Conservation (phyloP, 371 early-diverging fungal genomes). For the Amoeboaphelidium protococcarum region DNA sequence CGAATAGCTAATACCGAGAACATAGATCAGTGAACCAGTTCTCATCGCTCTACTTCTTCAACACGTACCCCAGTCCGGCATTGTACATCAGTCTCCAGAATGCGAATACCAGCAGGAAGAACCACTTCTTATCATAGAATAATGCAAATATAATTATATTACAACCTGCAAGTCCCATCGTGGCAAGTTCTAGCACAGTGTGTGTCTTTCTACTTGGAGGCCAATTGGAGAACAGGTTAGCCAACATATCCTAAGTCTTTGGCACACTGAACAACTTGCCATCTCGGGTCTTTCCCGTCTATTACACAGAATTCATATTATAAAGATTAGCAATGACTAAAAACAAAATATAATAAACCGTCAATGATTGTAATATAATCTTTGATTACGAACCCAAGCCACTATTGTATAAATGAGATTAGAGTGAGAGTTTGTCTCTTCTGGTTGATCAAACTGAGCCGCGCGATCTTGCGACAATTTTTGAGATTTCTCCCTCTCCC, state of each 20-base stretch:
- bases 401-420: no score
- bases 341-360: no score
- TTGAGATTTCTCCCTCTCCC: no score
- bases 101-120: slow-evolving; percentile 39
- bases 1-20: slow-evolving; percentile 4
- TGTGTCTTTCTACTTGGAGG: slow-evolving; percentile 21
- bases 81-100: slow-evolving; percentile 73
- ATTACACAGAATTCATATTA: no score
- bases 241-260: slow-evolving; percentile 7
- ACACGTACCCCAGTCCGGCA: slow-evolving; percentile 48
- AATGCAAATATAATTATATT: slow-evolving; percentile 35
- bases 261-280: slow-evolving; percentile 10
- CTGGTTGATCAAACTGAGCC: no score
- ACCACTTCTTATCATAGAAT: slow-evolving; percentile 14
- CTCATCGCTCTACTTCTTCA: slow-evolving; percentile 49
- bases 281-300: no score
- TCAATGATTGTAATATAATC: no score
- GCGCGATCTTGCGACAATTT: no score
- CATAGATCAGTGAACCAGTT: slow-evolving; percentile 18
- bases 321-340: no score
- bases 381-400: no score
- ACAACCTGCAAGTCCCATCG: slow-evolving; percentile 29
- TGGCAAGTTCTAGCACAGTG: slow-evolving; percentile 42
- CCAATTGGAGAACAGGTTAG: slow-evolving; percentile 5
- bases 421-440: no score